Conservation (phyloP, 2,329 filamentous ascomycete genomes). For the Aspergillaceae sp. region DNA sequence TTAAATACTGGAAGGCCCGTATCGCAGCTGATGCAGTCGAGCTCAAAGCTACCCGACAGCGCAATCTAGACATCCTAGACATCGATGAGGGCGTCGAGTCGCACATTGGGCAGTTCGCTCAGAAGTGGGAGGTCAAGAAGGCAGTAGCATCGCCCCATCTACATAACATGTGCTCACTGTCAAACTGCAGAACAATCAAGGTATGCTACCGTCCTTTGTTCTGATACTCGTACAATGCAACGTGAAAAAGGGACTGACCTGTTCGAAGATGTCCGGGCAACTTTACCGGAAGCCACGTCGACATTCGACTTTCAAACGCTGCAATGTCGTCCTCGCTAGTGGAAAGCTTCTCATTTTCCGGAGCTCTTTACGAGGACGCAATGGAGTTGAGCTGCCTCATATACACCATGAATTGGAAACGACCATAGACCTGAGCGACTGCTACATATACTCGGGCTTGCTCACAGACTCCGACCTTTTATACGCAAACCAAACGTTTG, state of each 20-base stretch:
- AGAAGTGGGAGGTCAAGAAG: constrained; percentile 60
- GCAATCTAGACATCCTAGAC: constrained; percentile 51
- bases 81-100: constrained; percentile 61
- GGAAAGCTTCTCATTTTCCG: constrained; percentile 57
- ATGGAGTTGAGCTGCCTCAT: constrained; percentile 49
- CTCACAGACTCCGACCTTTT: constrained; percentile 55
- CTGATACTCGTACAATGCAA: too few species aligned
- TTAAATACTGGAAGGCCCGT: constrained; percentile 55
- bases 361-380: constrained; percentile 47
- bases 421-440: constrained; percentile 52
- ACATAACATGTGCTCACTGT: constrained; percentile 61
- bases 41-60: constrained; percentile 48
- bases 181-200: constrained; percentile 52
- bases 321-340: constrained; percentile 51
- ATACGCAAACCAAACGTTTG: constrained; percentile 57
- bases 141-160: constrained; percentile 54
- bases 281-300: constrained; percentile 57
- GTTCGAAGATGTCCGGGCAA: constrained; percentile 46
- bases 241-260: not conserved
- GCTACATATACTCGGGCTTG: constrained; percentile 58
- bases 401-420: constrained; percentile 55
- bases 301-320: constrained; percentile 53
- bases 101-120: constrained; percentile 55
- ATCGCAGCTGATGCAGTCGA: constrained; percentile 48
- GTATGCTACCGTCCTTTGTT: constrained; percentile 16